Conservation (phyloP, 1,284 basidiomycete species). For the Malassezia psittaci region DNA sequence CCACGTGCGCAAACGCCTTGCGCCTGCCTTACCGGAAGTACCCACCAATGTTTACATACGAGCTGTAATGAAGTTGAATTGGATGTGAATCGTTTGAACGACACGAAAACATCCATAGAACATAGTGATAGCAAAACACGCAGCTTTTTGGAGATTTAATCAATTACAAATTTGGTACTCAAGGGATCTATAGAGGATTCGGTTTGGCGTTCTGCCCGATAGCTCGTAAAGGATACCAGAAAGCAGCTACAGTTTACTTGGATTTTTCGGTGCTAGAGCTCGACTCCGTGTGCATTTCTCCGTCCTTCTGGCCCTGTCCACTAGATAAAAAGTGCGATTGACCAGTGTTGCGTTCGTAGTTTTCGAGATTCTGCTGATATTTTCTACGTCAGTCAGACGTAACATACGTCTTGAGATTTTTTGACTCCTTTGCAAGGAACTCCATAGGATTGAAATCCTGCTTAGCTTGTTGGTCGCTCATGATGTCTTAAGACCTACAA, state of each 20-base stretch:
- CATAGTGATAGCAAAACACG: too few relatives aligned
- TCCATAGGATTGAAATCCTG: neutral
- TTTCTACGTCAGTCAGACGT: slow-evolving; percentile 4
- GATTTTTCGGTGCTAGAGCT: neutral
- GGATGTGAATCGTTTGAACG: too few relatives aligned
- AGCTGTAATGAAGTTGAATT: too few relatives aligned
- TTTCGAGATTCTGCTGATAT: slow-evolving; percentile 12
- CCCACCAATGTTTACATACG: too few relatives aligned
- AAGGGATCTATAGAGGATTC: too few relatives aligned
- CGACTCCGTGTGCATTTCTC: slow-evolving; percentile 2
- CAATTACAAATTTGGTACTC: too few relatives aligned
- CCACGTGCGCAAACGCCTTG: neutral
- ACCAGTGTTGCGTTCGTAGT: slow-evolving; percentile 17
- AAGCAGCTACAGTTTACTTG: too few relatives aligned
- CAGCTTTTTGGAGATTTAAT: too few relatives aligned
- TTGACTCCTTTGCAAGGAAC: neutral
- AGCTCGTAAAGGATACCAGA: too few relatives aligned
- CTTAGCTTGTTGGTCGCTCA: slow-evolving; percentile 1
- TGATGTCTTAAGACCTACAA: neutral
- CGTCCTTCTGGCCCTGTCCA: neutral
- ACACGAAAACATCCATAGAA: too few relatives aligned
- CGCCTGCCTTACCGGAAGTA: too few relatives aligned
- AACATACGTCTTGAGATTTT: slow-evolving; percentile 14
- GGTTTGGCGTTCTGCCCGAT: too few relatives aligned
- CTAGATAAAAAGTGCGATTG: slow-evolving; percentile 5